These are phyloP conservation scores for Triangularia setosa DNA, from an alignment of 2,329 filamentous ascomycete genomes.

Conservation along the genomic window DNA sequence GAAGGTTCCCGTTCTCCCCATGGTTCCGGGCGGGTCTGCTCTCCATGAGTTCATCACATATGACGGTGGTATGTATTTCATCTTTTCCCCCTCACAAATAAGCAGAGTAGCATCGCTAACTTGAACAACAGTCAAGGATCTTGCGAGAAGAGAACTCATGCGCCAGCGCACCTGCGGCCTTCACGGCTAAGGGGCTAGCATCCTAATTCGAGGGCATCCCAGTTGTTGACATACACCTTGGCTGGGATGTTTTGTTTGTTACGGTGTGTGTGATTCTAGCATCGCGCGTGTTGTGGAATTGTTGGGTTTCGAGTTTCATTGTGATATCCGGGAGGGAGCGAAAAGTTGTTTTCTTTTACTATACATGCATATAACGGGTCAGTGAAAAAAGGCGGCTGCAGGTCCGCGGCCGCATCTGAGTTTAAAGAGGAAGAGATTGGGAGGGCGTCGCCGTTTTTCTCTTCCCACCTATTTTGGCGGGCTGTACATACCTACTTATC, in stretches of 20 bases:
- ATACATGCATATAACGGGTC: constrained; percentile 16
- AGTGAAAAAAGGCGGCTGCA: constrained; percentile 17
- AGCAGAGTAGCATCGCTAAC: constrained; percentile 32
- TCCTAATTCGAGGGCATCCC: background rate
- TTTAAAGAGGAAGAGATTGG: background rate
- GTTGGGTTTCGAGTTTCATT: background rate
- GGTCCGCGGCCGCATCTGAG: constrained; percentile 15
- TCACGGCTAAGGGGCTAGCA: constrained; percentile 36
- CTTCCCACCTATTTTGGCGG: background rate
- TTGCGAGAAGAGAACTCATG: constrained; percentile 63
- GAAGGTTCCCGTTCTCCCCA: constrained; percentile 92
- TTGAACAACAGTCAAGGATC: constrained; percentile 56
- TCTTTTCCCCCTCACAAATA: background rate
- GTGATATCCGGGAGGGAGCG: background rate
- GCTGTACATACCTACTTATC: constrained; percentile 16
- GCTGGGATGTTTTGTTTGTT: background rate
- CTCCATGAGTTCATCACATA: constrained; percentile 93
- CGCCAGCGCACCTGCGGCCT: constrained; percentile 55
- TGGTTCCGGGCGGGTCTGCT: constrained; percentile 85
- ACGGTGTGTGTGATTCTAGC: background rate
- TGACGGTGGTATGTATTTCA: constrained; percentile 61
- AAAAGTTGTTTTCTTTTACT: background rate
- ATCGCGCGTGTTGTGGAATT: background rate
- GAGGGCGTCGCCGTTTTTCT: background rate
- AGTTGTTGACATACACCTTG: background rate